Evolutionary conservation across 306 rosid species (phyloP).

Genomic region (Cicer arietinum): DNA sequence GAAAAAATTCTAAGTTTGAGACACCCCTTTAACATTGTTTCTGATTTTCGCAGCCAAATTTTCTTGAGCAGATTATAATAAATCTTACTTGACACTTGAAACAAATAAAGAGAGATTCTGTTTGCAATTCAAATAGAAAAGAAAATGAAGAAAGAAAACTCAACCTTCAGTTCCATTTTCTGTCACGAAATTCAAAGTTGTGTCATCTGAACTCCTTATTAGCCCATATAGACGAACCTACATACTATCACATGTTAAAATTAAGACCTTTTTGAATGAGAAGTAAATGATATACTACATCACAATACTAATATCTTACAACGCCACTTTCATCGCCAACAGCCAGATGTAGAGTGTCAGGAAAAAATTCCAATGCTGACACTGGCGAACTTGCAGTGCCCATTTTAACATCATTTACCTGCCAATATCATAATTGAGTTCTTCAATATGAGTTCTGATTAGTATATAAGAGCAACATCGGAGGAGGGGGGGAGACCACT

Average conservation of each 20-base stretch:
- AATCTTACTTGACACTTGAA: constrained; percentile 29
- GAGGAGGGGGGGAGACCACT: neutral
- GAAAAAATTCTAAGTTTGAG: constrained; percentile 26
- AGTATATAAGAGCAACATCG: constrained; percentile 28
- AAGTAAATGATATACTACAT: constrained; percentile 23
- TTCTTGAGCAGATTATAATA: constrained; percentile 18
- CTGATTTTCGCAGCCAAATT: constrained; percentile 29
- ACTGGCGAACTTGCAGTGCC: constrained; percentile 56
- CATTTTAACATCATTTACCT: constrained; percentile 62
- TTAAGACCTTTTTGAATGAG: constrained; percentile 37
- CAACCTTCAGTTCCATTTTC: constrained; percentile 72
- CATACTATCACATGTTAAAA: constrained; percentile 48
- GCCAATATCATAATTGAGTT: constrained; percentile 45
- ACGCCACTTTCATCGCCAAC: constrained; percentile 74
- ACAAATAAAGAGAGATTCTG: constrained; percentile 26
- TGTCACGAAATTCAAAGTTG: constrained; percentile 59
- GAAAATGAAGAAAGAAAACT: constrained; percentile 29
- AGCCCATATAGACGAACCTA: constrained; percentile 78
- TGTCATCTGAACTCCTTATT: constrained; percentile 51
- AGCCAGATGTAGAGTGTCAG: constrained; percentile 61
- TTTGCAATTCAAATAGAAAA: constrained; percentile 35
- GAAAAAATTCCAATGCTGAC: constrained; percentile 77
- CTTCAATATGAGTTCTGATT: constrained; percentile 20
- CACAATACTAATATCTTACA: constrained; percentile 53
- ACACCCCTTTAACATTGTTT: constrained; percentile 25